A percentile compares a stretch with the other conserved stretches of the same genome.
phyloP scores from a whole-genome alignment of 371 early-diverging fungal genomes.

The Umbelopsis sp. region DNA sequence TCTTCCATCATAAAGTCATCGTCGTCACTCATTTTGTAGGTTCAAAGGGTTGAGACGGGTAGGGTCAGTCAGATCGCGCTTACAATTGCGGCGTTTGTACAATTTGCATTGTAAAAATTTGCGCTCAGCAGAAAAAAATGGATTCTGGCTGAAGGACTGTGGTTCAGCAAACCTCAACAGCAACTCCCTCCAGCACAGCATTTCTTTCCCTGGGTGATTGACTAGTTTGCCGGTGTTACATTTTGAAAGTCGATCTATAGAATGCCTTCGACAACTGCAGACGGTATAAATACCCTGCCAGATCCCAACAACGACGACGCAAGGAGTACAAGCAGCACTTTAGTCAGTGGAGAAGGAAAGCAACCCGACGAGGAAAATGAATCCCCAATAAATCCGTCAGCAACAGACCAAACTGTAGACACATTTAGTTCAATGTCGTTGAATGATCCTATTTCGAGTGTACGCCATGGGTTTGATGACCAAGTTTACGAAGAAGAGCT shows the following conservation, averaged over 20 bases:
- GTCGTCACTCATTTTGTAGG: constrained; percentile 63
- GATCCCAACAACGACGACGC: constrained; percentile 56
- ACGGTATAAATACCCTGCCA: neutral
- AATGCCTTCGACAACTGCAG: constrained; percentile 17
- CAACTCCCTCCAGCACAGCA: neutral
- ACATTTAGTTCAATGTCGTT: neutral
- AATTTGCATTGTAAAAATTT: constrained; percentile 15
- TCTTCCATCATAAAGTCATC: constrained; percentile 77
- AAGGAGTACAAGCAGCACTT: constrained; percentile 62
- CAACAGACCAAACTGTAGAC: neutral
- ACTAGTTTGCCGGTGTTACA: neutral
- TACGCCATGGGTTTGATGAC: constrained; percentile 63
- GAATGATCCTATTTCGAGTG: constrained; percentile 19
- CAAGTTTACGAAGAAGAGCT: constrained; percentile 60
- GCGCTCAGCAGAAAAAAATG: constrained; percentile 10
- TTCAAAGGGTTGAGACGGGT: neutral
- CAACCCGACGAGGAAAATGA: constrained; percentile 34
- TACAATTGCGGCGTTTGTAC: constrained; percentile 16
- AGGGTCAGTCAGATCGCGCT: neutral
- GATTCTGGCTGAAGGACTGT: neutral
- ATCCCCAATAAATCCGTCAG: constrained; percentile 24
- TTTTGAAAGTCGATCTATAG: constrained; percentile 7
- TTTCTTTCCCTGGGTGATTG: too few species aligned
- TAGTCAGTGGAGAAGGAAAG: constrained; percentile 58
- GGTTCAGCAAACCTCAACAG: neutral